A percentile compares a stretch with the other conserved stretches of the same genome.
phyloP scores from a whole-genome alignment of 2,329 filamentous ascomycete genomes.

The Fusarium praegraminearum region DNA sequence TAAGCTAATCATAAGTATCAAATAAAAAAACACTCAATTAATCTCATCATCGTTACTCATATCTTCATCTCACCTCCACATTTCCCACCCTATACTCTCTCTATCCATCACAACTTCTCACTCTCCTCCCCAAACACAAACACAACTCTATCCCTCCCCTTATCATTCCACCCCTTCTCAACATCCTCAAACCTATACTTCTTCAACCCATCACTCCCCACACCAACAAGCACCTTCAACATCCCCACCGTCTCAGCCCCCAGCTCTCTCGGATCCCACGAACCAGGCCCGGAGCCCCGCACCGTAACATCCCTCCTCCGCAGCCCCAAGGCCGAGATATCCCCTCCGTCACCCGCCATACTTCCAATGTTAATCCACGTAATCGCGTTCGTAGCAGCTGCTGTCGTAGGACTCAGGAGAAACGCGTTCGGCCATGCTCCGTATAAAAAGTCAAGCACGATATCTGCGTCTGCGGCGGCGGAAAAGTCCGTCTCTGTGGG shows the following conservation, averaged over 20 bases:
- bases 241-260: conserved; percentile 43
- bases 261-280: conserved; percentile 53
- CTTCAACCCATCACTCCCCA: conserved; percentile 38
- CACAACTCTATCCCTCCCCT: conserved; percentile 46
- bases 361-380: conserved; percentile 67
- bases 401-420: conserved; percentile 56
- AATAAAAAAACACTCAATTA: background rate
- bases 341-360: conserved; percentile 55
- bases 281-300: conserved; percentile 59
- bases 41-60: background rate
- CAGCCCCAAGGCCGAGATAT: conserved; percentile 58
- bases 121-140: conserved; percentile 46
- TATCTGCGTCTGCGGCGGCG: conserved; percentile 60
- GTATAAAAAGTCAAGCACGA: conserved; percentile 70
- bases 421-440: conserved; percentile 58
- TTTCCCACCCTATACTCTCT: background rate
- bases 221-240: conserved; percentile 44
- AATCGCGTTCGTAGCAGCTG: conserved; percentile 53
- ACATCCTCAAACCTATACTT: conserved; percentile 44
- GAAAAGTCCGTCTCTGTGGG: conserved; percentile 60
- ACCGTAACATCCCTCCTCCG: conserved; percentile 63
- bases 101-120: background rate
- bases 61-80: background rate
- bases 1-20: no score
- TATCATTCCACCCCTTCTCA: conserved; percentile 44